These are phyloP conservation scores for Talaromyces islandicus DNA, from an alignment of 2,329 filamentous ascomycete genomes.

Conservation along the genomic window DNA sequence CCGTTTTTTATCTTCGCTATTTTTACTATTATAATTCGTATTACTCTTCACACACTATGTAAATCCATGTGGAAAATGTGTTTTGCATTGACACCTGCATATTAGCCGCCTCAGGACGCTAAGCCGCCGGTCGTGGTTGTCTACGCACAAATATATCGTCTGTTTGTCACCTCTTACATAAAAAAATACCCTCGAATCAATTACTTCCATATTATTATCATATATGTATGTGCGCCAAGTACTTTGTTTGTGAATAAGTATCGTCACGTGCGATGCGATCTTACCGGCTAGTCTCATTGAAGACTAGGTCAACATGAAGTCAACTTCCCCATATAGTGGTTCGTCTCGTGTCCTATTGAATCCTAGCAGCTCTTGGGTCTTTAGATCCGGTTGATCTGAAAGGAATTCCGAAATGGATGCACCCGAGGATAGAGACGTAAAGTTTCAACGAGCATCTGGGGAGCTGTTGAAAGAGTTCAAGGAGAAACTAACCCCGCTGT, in stretches of 20 bases:
- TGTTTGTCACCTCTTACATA: too few species aligned
- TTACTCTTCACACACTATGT: neutral
- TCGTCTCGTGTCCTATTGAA: neutral
- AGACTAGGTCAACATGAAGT: neutral
- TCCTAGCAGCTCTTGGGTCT: neutral
- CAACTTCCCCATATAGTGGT: neutral
- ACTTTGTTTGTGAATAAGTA: neutral
- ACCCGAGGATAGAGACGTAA: constrained; percentile 38
- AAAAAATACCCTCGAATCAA: too few species aligned
- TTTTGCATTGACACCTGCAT: too few species aligned
- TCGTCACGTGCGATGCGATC: neutral
- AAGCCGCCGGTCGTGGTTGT: too few species aligned
- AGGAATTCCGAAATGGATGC: constrained; percentile 34
- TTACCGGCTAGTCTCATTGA: neutral
- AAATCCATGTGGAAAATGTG: too few species aligned
- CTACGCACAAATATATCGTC: too few species aligned
- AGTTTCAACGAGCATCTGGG: constrained; percentile 41
- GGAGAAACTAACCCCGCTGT: constrained; percentile 34
- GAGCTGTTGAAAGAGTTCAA: constrained; percentile 39
- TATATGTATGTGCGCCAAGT: neutral
- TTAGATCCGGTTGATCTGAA: neutral
- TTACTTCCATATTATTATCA: neutral
- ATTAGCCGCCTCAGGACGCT: too few species aligned
- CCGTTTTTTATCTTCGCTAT: neutral
- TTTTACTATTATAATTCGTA: neutral